Conservation (phyloP, 192 early-diverging fungal genomes). For the Gonapodya prolifera region DNA sequence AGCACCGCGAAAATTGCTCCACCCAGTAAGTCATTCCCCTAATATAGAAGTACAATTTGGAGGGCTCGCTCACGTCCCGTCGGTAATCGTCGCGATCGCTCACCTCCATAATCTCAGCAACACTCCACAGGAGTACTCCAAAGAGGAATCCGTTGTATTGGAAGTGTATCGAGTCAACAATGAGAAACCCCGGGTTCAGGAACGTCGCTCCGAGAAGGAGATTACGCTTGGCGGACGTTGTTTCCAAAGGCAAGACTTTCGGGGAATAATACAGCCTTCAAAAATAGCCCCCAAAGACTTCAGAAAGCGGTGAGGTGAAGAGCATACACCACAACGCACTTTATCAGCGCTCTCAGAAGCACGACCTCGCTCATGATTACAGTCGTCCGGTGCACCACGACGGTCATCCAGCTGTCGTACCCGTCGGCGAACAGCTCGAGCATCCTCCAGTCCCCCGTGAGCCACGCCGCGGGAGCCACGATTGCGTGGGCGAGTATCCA, state of each 20-base stretch:
- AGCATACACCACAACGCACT: no score
- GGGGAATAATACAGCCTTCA: not conserved
- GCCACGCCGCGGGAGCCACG: slow-evolving; percentile 8
- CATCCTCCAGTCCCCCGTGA: slow-evolving; percentile 32
- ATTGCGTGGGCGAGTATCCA: slow-evolving; percentile 48
- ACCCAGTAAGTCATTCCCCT: no score
- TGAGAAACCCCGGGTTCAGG: slow-evolving; percentile 31
- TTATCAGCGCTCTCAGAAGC: slow-evolving; percentile 50
- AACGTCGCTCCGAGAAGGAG: slow-evolving; percentile 17
- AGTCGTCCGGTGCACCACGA: slow-evolving; percentile 71
- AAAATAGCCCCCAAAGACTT: no score
- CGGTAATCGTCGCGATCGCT: no score
- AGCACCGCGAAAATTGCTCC: slow-evolving; percentile 73
- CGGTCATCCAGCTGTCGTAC: slow-evolving; percentile 38
- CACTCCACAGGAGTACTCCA: slow-evolving; percentile 70
- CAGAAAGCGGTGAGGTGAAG: no score
- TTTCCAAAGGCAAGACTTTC: not conserved
- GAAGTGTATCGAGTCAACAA: slow-evolving; percentile 95
- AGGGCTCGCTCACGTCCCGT: no score
- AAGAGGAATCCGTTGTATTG: slow-evolving; percentile 94
- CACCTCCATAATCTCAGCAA: slow-evolving; percentile 58
- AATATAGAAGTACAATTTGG: no score
- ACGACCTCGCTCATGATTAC: slow-evolving; percentile 75
- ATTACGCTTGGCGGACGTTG: no score
- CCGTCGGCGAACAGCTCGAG: not conserved